These are phyloP conservation scores for Penicillium pancosmium DNA, from an alignment of 495 filamentous ascomycete genomes.

Conservation along the genomic window DNA sequence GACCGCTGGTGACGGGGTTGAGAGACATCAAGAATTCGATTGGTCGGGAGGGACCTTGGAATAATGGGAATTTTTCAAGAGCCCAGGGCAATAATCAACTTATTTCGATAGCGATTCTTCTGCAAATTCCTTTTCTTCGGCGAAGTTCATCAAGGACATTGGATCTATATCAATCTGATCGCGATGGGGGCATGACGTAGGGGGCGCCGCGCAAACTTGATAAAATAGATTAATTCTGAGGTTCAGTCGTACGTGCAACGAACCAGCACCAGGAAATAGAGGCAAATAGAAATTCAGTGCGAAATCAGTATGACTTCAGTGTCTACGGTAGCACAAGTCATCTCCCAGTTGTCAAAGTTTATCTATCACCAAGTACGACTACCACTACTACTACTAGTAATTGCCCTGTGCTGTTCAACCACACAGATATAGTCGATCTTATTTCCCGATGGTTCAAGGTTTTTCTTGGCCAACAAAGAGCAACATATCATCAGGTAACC, in stretches of 20 bases:
- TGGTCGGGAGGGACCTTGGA: neutral
- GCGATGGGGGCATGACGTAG: constrained; percentile 21
- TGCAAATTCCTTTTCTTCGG: neutral
- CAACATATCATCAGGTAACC: neutral
- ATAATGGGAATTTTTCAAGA: too few species aligned
- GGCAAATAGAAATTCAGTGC: neutral
- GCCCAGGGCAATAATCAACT: too few species aligned
- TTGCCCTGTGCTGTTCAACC: too few species aligned
- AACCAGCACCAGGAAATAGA: constrained; percentile 9
- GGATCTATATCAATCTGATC: constrained; percentile 21
- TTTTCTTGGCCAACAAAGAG: too few species aligned
- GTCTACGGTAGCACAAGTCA: neutral
- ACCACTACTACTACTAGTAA: neutral
- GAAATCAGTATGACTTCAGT: constrained; percentile 4
- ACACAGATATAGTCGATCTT: too few species aligned
- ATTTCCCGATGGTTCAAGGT: too few species aligned
- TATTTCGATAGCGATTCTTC: neutral
- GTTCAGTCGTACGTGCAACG: neutral
- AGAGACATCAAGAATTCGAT: constrained; percentile 29
- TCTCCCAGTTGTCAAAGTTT: neutral
- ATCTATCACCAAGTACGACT: neutral
- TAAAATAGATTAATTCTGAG: constrained; percentile 23
- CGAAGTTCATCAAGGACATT: neutral
- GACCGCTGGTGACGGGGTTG: constrained; percentile 29
- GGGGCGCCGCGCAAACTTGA: constrained; percentile 26